Percentiles rank a stretch among this genome's conserved stretches.
These are phyloP conservation scores for Microdochium trichocladiopsis DNA, from an alignment of 2,329 filamentous ascomycete species.

Conservation along the genomic window DNA sequence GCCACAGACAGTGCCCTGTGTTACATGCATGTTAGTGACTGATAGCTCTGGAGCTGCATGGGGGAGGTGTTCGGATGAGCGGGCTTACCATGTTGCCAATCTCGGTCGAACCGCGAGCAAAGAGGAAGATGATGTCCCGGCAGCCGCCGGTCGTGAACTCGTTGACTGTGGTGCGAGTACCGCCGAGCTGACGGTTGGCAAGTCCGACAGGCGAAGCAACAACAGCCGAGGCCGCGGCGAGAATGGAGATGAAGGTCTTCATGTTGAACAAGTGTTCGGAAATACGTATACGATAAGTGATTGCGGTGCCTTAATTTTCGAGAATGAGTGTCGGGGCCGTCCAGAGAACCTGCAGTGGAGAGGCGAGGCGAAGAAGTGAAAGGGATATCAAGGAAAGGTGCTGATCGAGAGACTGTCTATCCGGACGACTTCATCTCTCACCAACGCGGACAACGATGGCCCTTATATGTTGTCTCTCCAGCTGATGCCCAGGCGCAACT, in stretches of 20 bases:
- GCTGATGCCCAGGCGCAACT: too few relatives aligned
- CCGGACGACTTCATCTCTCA: too few relatives aligned
- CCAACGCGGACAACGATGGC: too few relatives aligned
- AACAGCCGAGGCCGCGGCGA: background rate
- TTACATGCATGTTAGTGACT: background rate
- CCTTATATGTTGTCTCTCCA: too few relatives aligned
- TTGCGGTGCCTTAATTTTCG: background rate
- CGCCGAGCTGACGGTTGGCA: background rate
- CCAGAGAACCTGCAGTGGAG: background rate
- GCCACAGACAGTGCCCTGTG: conserved; percentile 4
- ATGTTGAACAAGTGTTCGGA: background rate
- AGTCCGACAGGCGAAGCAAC: background rate
- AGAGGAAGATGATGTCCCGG: conserved; percentile 22
- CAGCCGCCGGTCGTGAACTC: conserved; percentile 20
- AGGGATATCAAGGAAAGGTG: background rate
- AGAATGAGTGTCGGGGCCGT: background rate
- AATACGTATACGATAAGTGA: background rate
- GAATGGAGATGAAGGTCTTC: background rate
- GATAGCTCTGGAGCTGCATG: background rate
- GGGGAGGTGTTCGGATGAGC: background rate
- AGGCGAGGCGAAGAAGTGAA: background rate
- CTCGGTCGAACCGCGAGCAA: conserved; percentile 25
- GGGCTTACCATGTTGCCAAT: conserved; percentile 25
- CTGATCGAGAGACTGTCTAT: background rate
- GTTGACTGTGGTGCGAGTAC: conserved; percentile 10